phyloP scores from a whole-genome alignment of 2,329 filamentous ascomycete species.

The Aotearoamyces nothofagi region DNA sequence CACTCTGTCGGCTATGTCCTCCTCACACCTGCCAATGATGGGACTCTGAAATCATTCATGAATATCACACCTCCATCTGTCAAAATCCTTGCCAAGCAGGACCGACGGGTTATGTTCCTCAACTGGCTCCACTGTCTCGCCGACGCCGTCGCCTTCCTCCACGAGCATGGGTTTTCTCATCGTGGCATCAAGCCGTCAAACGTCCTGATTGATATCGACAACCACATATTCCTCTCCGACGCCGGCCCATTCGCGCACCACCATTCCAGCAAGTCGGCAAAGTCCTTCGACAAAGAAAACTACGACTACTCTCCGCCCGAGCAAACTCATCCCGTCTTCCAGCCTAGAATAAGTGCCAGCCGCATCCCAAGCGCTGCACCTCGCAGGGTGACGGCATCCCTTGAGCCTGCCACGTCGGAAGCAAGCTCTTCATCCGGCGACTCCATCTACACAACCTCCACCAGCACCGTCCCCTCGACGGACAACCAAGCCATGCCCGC shows the following conservation, averaged over 20 bases:
- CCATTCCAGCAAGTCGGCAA: constrained; percentile 27
- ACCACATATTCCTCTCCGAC: constrained; percentile 54
- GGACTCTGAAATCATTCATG: constrained; percentile 52
- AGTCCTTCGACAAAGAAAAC: constrained; percentile 46
- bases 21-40: constrained; percentile 50
- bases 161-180: constrained; percentile 47
- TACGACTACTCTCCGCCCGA: constrained; percentile 66
- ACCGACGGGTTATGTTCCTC: constrained; percentile 42
- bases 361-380: not conserved
- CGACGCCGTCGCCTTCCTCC: constrained; percentile 52
- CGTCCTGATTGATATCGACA: constrained; percentile 48
- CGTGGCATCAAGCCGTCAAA: constrained; percentile 57
- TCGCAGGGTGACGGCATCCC: not conserved
- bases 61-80: constrained; percentile 44
- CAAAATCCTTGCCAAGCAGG: constrained; percentile 44
- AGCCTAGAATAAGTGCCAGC: constrained; percentile 9
- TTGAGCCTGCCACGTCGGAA: not conserved
- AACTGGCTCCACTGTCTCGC: constrained; percentile 63
- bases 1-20: constrained; percentile 49
- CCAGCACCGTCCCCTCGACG: not conserved
- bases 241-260: constrained; percentile 29
- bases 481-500: not conserved
- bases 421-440: not conserved
- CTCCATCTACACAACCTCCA: not conserved
- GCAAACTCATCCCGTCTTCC: constrained; percentile 19